Conservation (phyloP, 352 stramenopile genomes). For the Globisporangium nagaii region DNA sequence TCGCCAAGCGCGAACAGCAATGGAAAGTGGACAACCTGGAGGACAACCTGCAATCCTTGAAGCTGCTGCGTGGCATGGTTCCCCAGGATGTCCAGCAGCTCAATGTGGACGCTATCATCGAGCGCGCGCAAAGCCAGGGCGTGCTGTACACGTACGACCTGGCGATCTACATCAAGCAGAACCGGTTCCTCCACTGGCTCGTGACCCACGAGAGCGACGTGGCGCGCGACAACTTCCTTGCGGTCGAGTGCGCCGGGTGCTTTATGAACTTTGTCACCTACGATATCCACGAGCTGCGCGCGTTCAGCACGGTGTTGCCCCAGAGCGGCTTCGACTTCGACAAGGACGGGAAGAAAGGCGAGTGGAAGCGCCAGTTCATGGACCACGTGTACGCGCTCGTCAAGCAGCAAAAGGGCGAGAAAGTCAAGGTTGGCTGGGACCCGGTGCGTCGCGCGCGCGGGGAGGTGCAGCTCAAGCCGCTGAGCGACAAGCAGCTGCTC, state of each 20-base stretch:
- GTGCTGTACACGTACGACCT: constrained; percentile 75
- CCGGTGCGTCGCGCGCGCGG: constrained; percentile 25
- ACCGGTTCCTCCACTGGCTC: constrained; percentile 72
- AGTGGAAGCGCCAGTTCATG: constrained; percentile 60
- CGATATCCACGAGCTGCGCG: constrained; percentile 66
- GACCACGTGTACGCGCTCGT: constrained; percentile 49
- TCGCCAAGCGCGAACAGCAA: constrained; percentile 33
- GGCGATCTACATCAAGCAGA: constrained; percentile 73
- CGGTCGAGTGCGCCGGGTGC: constrained; percentile 44
- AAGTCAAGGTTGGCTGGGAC: constrained; percentile 63
- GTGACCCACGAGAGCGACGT: constrained; percentile 71
- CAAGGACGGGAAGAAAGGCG: constrained; percentile 62
- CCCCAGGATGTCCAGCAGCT: constrained; percentile 54
- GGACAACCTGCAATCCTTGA: constrained; percentile 33
- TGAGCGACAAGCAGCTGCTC: constrained; percentile 50
- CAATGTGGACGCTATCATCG: constrained; percentile 48
- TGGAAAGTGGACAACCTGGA: constrained; percentile 37
- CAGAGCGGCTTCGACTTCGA: constrained; percentile 59
- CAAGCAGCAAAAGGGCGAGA: constrained; percentile 51
- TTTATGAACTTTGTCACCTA: constrained; percentile 67
- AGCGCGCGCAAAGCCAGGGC: constrained; percentile 16
- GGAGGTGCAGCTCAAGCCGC: constrained; percentile 51
- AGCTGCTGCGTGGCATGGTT: constrained; percentile 40
- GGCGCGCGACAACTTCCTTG: constrained; percentile 62
- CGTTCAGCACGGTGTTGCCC: constrained; percentile 40